A percentile compares a stretch with the other conserved stretches of the same genome.
phyloP scores from a whole-genome alignment of 2,329 filamentous ascomycete species.

The Helotiales sp. region DNA sequence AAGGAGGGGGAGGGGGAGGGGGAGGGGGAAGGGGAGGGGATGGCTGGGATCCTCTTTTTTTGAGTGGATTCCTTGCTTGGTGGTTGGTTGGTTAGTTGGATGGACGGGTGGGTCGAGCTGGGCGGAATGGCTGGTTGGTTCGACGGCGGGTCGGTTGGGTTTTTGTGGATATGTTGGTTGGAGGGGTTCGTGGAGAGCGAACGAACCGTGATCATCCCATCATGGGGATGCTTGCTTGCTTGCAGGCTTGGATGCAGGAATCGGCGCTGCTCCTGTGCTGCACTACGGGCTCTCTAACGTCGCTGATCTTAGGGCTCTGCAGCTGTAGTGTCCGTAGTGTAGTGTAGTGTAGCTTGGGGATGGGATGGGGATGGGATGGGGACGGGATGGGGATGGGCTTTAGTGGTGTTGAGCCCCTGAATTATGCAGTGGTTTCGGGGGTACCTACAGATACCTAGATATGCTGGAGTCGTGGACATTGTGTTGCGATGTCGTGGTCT shows the following conservation, averaged over 20 bases:
- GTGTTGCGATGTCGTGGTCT: background rate
- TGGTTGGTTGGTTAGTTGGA: background rate
- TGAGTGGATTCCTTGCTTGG: background rate
- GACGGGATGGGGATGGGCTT: no score
- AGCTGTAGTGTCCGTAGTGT: background rate
- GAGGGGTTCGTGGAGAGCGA: background rate
- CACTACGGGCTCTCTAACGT: background rate
- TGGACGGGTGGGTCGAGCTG: background rate
- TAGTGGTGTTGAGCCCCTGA: conserved; percentile 6
- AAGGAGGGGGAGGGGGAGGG: no score
- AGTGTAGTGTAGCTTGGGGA: no score
- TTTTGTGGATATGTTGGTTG: background rate
- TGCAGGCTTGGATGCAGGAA: conserved; percentile 2
- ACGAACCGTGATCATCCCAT: conserved; percentile 8
- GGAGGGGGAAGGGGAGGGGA: no score
- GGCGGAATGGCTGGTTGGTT: no score
- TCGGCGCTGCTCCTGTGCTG: background rate
- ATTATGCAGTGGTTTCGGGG: background rate
- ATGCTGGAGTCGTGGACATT: background rate
- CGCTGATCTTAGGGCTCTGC: background rate
- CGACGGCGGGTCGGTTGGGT: background rate
- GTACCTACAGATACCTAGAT: background rate
- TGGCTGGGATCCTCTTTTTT: no score
- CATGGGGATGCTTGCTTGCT: background rate
- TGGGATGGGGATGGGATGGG: no score